Percentiles rank a stretch among this genome's conserved stretches.
Conservation (phyloP, 169 alveolate species). For the Eimeria sp. region DNA sequence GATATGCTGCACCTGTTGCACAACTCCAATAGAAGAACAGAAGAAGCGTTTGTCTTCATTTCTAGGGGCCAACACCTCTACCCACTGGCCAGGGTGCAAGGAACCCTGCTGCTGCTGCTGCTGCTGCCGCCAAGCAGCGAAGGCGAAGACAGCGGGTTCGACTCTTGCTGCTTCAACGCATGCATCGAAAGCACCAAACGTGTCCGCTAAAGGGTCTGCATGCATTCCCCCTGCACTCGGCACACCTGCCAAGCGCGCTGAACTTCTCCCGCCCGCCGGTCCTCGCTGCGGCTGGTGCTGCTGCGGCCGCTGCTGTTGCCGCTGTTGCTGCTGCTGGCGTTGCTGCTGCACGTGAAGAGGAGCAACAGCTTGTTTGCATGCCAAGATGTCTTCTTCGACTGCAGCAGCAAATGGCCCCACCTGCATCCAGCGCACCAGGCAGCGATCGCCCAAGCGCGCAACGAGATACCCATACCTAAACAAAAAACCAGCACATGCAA, state of each 20-base stretch:
- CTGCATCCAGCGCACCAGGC: slow-evolving; percentile 41
- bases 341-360: neutral
- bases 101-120: neutral
- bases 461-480: slow-evolving; percentile 43
- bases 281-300: slow-evolving; percentile 34
- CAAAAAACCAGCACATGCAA: neutral
- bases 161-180: slow-evolving; percentile 23
- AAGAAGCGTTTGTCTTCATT: slow-evolving; percentile 23
- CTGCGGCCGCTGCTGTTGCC: slow-evolving; percentile 31
- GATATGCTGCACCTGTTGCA: neutral
- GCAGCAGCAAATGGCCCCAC: slow-evolving; percentile 2
- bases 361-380: neutral
- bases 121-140: slow-evolving; percentile 28
- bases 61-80: neutral
- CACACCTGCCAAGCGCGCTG: slow-evolving; percentile 13
- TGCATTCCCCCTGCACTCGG: neutral
- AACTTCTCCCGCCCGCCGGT: neutral
- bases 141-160: slow-evolving; percentile 29
- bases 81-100: slow-evolving; percentile 21
- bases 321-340: slow-evolving; percentile 19
- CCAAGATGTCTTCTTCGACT: slow-evolving; percentile 19
- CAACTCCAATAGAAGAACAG: neutral
- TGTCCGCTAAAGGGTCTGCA: neutral
- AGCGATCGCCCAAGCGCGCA: slow-evolving; percentile 57
- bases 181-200: slow-evolving; percentile 42